phyloP scores from a whole-genome alignment of 2,329 filamentous ascomycete species.

The Cylindrodendrum hubeiense region DNA sequence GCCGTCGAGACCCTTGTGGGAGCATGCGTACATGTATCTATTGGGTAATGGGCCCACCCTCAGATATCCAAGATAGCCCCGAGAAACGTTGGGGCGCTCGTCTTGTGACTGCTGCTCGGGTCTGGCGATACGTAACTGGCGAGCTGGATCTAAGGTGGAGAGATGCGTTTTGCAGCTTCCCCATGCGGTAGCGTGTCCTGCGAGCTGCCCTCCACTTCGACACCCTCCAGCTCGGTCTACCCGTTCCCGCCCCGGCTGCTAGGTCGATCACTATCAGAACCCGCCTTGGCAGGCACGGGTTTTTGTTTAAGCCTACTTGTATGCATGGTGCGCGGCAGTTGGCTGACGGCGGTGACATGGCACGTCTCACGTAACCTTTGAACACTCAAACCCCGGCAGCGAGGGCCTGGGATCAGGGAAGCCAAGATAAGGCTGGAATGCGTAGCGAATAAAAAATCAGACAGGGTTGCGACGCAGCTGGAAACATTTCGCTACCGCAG shows the following conservation, averaged over 20 bases:
- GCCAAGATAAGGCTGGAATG: not conserved
- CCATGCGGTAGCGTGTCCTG: slow-evolving; percentile 7
- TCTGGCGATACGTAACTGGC: slow-evolving; percentile 2
- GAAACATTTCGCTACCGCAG: too few relatives aligned
- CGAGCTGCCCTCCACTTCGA: not conserved
- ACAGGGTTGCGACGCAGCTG: not conserved
- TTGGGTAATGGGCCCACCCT: slow-evolving; percentile 24
- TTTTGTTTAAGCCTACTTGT: slow-evolving; percentile 8
- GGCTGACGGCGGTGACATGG: not conserved
- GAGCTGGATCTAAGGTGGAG: not conserved
- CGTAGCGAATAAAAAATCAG: not conserved
- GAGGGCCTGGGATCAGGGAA: not conserved
- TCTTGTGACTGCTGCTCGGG: not conserved
- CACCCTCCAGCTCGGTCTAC: not conserved
- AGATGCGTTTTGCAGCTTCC: slow-evolving; percentile 11
- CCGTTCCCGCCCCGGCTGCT: slow-evolving; percentile 10
- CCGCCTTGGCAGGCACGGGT: slow-evolving; percentile 16
- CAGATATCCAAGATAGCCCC: not conserved
- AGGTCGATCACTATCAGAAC: slow-evolving; percentile 15
- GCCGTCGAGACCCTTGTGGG: slow-evolving; percentile 8
- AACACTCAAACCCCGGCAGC: not conserved
- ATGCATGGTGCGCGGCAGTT: slow-evolving; percentile 17
- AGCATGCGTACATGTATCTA: slow-evolving; percentile 15
- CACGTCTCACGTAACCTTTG: not conserved
- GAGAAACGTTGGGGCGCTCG: not conserved